phyloP scores from a whole-genome alignment of 495 filamentous ascomycete species.

The Penicillium daleae region DNA sequence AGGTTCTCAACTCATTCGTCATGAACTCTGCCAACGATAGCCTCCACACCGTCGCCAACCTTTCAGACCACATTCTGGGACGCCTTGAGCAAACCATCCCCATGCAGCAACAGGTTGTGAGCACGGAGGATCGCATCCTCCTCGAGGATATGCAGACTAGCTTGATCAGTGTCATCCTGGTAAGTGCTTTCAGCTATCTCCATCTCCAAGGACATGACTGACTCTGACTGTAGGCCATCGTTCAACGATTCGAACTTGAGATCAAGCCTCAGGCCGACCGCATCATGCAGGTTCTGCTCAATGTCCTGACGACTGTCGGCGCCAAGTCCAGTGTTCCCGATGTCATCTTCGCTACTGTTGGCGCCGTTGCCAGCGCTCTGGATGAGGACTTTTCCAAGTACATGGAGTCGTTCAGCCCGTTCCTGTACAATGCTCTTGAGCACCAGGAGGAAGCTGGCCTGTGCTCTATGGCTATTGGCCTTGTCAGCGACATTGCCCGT shows the following conservation, averaged over 20 bases:
- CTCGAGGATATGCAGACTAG: constrained; percentile 98
- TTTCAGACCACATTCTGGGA: constrained; percentile 83
- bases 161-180: constrained; percentile 81
- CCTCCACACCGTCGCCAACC: constrained; percentile 73
- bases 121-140: constrained; percentile 90
- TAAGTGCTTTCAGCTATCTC: background rate
- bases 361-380: constrained; percentile 80
- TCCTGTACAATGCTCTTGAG: constrained; percentile 86
- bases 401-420: constrained; percentile 91
- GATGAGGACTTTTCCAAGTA: constrained; percentile 94
- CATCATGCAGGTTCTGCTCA: constrained; percentile 87
- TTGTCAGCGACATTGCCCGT: constrained; percentile 93
- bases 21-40: constrained; percentile 86
- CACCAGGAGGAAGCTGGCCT: constrained; percentile 94
- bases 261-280: constrained; percentile 88
- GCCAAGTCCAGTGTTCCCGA: constrained; percentile 94
- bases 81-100: constrained; percentile 87
- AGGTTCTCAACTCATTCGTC: constrained; percentile 93
- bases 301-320: constrained; percentile 75
- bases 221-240: constrained; percentile 60
- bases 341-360: constrained; percentile 86
- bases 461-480: constrained; percentile 95
- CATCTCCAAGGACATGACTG: constrained; percentile 21
- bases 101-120: constrained; percentile 93
- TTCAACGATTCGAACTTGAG: constrained; percentile 89